Evolutionary conservation across 768 basidiomycete genomes (phyloP).

Genomic region (Suillus luteus): DNA sequence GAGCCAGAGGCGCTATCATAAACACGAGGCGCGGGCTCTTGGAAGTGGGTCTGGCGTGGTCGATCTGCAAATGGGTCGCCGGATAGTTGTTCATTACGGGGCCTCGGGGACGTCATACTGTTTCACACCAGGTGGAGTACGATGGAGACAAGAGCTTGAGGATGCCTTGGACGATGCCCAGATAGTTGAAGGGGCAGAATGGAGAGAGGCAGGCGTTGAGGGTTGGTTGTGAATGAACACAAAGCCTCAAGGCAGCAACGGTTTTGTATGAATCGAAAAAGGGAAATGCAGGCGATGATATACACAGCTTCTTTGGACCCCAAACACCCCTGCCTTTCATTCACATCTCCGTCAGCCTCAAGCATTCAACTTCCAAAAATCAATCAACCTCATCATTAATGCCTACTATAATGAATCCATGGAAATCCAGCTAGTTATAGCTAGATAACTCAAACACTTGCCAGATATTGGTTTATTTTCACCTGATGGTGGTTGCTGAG

Average conservation of each 20-base stretch:
- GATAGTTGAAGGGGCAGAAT: slow-evolving; percentile 13
- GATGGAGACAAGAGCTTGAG: slow-evolving; percentile 6
- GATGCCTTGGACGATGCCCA: slow-evolving; percentile 14
- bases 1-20: slow-evolving; percentile 41
- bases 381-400: neutral
- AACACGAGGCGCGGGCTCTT: slow-evolving; percentile 54
- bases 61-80: slow-evolving; percentile 77
- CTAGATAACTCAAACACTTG: neutral
- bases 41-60: slow-evolving; percentile 56
- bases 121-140: neutral
- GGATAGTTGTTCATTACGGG: slow-evolving; percentile 37
- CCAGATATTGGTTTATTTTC: neutral
- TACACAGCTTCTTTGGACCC: slow-evolving; percentile 35
- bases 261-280: slow-evolving; percentile 29
- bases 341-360: slow-evolving; percentile 8
- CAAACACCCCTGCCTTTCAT: slow-evolving; percentile 25
- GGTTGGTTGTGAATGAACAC: slow-evolving; percentile 29
- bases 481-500: neutral
- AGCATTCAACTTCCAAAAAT: neutral
- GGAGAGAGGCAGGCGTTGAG: slow-evolving; percentile 16
- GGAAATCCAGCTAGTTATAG: neutral
- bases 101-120: slow-evolving; percentile 29
- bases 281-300: slow-evolving; percentile 35
- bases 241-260: slow-evolving; percentile 18
- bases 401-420: neutral